phyloP scores from a whole-genome alignment of 805 yeast genomes.

The Kodamaea kaohsiungensis region DNA sequence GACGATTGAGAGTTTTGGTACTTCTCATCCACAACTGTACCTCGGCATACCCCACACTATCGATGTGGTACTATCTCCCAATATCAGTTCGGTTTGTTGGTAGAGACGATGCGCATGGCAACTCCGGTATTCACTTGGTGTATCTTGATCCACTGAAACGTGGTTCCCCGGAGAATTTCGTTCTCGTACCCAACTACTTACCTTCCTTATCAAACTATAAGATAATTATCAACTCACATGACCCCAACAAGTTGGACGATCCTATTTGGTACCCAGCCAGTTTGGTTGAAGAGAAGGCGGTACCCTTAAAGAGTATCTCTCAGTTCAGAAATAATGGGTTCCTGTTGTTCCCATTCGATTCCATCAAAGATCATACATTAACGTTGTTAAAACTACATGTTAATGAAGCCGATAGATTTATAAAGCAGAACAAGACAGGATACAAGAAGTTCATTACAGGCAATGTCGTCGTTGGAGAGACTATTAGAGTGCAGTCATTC shows the following conservation, averaged over 20 bases:
- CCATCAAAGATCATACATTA: constrained; percentile 5
- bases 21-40: background rate
- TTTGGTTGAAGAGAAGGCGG: background rate
- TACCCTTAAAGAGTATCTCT: constrained; percentile 8
- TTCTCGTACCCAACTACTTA: constrained; percentile 18
- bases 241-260: constrained; percentile 4
- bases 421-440: constrained; percentile 3
- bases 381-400: constrained; percentile 2
- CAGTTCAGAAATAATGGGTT: constrained; percentile 26
- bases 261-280: constrained; percentile 11
- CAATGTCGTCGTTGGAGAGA: background rate
- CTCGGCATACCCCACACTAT: constrained; percentile 1
- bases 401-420: background rate
- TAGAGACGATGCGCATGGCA: constrained; percentile 16
- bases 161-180: constrained; percentile 10
- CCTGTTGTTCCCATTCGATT: constrained; percentile 21
- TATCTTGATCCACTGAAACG: background rate
- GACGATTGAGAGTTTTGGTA: background rate
- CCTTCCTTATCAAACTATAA: constrained; percentile 11
- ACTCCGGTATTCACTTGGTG: constrained; percentile 25
- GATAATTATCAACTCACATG: constrained; percentile 10
- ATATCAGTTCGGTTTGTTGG: constrained; percentile 23
- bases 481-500: constrained; percentile 10
- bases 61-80: constrained; percentile 21
- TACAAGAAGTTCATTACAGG: constrained; percentile 4